Conservation (phyloP, 164 flowering plant genomes). For the Magnolia sinica region DNA sequence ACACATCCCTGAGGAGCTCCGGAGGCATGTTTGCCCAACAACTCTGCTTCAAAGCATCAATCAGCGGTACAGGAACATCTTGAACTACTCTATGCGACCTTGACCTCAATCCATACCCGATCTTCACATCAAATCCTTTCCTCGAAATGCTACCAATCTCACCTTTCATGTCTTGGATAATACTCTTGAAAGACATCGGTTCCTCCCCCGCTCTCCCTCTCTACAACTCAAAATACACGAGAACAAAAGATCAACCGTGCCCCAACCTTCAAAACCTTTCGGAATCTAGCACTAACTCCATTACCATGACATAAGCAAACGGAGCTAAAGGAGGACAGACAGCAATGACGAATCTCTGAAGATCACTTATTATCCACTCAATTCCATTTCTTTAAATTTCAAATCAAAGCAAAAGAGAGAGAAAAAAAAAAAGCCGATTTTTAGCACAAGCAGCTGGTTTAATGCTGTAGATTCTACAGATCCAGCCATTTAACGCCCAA, state of each 20-base stretch:
- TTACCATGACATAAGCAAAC: not conserved
- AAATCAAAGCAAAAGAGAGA: not conserved
- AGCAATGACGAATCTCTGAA: too few species aligned
- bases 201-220: slow-evolving; percentile 2
- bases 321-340: not conserved
- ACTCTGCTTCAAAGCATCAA: slow-evolving; percentile 44
- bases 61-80: slow-evolving; percentile 26
- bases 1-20: slow-evolving; percentile 77
- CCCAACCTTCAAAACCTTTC: not conserved
- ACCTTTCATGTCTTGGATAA: slow-evolving; percentile 66
- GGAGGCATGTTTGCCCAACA: slow-evolving; percentile 87
- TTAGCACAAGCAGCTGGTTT: not conserved
- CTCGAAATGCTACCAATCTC: slow-evolving; percentile 71
- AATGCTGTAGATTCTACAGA: not conserved
- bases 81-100: slow-evolving; percentile 68
- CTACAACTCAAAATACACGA: not conserved
- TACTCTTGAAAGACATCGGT: slow-evolving; percentile 51
- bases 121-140: slow-evolving; percentile 63
- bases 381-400: not conserved
- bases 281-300: not conserved
- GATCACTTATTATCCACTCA: not conserved
- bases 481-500: not conserved
- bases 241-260: not conserved
- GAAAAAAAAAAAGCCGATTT: not conserved
- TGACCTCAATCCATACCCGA: slow-evolving; percentile 61